Evolutionary conservation across 495 filamentous ascomycete species (phyloP).

Genomic region (Astrocystis sublimbata): DNA sequence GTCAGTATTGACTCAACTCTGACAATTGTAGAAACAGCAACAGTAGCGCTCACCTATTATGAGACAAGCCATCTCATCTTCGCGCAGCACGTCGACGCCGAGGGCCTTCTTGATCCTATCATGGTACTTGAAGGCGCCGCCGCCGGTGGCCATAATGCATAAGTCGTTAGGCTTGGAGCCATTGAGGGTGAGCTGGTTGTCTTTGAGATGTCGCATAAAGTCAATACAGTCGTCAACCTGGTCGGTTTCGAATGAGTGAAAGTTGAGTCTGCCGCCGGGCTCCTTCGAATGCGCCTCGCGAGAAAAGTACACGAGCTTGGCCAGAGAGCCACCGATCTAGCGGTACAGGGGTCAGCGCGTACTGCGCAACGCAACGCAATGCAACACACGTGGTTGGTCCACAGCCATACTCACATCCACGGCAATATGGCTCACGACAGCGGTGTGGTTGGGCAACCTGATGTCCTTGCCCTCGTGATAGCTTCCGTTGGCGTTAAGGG

Average conservation of each 20-base stretch:
- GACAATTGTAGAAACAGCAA: background rate
- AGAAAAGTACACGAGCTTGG: slow-evolving; percentile 96
- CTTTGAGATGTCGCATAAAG: slow-evolving; percentile 80
- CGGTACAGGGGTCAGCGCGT: slow-evolving; percentile 10
- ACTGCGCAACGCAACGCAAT: too few relatives aligned
- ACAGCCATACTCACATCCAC: slow-evolving; percentile 71
- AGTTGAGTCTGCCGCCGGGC: slow-evolving; percentile 87
- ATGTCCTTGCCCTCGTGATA: slow-evolving; percentile 88
- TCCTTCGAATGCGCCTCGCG: slow-evolving; percentile 76
- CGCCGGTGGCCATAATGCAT: slow-evolving; percentile 91
- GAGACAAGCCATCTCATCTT: slow-evolving; percentile 98
- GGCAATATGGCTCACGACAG: slow-evolving; percentile 91
- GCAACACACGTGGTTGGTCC: background rate
- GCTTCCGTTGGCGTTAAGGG: slow-evolving; percentile 49
- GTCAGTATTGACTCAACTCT: background rate
- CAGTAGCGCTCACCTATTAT: slow-evolving; percentile 68
- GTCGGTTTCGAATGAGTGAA: slow-evolving; percentile 93
- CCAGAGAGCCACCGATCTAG: slow-evolving; percentile 91
- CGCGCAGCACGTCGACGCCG: slow-evolving; percentile 81
- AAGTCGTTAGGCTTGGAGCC: slow-evolving; percentile 64
- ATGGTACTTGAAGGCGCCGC: slow-evolving; percentile 94
- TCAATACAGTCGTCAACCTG: slow-evolving; percentile 87
- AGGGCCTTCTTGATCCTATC: slow-evolving; percentile 80
- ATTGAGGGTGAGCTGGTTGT: slow-evolving; percentile 73
- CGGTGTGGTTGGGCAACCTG: slow-evolving; percentile 90